These are phyloP conservation scores for Saturnispora ahearnii DNA, from an alignment of 805 yeast genomes.

Conservation along the genomic window DNA sequence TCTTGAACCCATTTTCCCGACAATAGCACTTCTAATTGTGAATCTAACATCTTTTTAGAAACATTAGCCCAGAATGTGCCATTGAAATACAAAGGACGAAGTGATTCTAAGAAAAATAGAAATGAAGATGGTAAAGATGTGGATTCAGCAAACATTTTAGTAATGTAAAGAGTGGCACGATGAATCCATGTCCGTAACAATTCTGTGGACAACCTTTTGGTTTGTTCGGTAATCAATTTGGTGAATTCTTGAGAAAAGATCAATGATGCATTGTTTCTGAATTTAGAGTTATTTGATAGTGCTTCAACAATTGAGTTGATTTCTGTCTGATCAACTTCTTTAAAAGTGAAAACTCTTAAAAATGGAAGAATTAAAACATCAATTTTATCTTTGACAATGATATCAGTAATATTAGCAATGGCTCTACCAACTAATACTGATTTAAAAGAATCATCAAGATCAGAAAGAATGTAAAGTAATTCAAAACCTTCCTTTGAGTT, in stretches of 20 bases:
- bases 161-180: slow-evolving; percentile 49
- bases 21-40: slow-evolving; percentile 59
- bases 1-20: slow-evolving; percentile 38
- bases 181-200: slow-evolving; percentile 43
- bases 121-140: slow-evolving; percentile 24
- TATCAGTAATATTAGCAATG: slow-evolving; percentile 5
- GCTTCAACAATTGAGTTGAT: background rate
- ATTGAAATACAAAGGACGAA: slow-evolving; percentile 26
- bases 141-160: slow-evolving; percentile 54
- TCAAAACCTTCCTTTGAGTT: slow-evolving; percentile 5
- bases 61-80: slow-evolving; percentile 32
- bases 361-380: slow-evolving; percentile 10
- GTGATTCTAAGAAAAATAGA: slow-evolving; percentile 23
- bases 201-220: slow-evolving; percentile 7
- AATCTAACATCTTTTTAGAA: slow-evolving; percentile 40
- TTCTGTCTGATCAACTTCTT: background rate
- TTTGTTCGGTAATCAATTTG: background rate
- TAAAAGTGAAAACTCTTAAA: background rate
- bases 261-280: slow-evolving; percentile 27
- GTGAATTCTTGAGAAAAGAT: slow-evolving; percentile 24
- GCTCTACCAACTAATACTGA: slow-evolving; percentile 5
- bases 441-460: background rate
- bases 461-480: slow-evolving; percentile 4
- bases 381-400: slow-evolving; percentile 2
- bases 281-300: slow-evolving; percentile 14